Evolutionary conservation across 139 green algal genomes (phyloP), one percentile per base, ranked within the genome.

Genomic region (Limnomonas spitsbergensis): DNA sequence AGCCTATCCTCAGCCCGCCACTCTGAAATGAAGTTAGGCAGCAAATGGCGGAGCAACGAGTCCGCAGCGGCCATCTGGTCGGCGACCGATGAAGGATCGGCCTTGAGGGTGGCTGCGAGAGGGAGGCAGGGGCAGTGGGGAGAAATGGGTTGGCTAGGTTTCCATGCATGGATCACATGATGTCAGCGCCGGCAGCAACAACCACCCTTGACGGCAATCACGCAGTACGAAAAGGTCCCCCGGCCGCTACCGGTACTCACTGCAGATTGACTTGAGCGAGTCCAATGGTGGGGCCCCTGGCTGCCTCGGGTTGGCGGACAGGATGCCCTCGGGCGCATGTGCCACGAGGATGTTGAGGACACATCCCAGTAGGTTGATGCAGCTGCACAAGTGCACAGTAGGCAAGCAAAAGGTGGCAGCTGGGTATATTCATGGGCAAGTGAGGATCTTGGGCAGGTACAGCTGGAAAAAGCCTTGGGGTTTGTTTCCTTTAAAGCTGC

Each of bases 281-380:
- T 80, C 29, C 24, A 80, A 7, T 3, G n/a, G 70, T 40, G 14
- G 40, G 31, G 29, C 20, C 2, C 14, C 20, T 27, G 6, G 56
- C 56, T 69, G 56, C 42, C 9, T 6, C 9, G n/a, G n/a, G n/a
- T n/a, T n/a, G n/a, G 20, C 20, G 20, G 52, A n/a, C 31, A 72
- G 38, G 0, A 86, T 26, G n/a, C 35, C 52, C 24, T 83, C 69
- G 0, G 82, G 74, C 20, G 69, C 67, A 29, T 87, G 74, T 26
- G 80, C 76, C 26, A 83, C 53, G 9, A 90, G 76, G 40, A 87
- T 37, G 26, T 79, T 79, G 69, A 90, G 69, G 34, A 86, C 69
- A 71, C 85, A 90, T 20, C 81, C 80, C 34, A 90, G 78, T 40
- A 90, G 78, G 72, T 86, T 78, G 80, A 90, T 72, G 40, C 80